Percentiles rank a stretch among this genome's conserved stretches.
Evolutionary conservation across 768 basidiomycete species (phyloP).

Genomic region (Lactarius indigo): DNA sequence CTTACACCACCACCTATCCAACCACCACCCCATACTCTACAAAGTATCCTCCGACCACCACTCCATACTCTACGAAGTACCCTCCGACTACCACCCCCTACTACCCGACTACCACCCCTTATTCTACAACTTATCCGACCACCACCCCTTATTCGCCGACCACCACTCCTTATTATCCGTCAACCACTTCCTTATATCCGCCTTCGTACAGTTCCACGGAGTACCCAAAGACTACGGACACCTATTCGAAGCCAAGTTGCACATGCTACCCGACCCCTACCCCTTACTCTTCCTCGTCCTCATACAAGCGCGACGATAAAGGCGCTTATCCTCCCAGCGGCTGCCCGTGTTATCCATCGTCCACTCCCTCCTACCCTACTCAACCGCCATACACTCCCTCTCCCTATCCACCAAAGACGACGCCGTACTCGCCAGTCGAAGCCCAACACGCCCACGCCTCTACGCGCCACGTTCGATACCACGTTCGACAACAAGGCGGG

Average conservation of each 20-base stretch:
- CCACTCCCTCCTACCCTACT: neutral
- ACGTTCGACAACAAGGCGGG: slow-evolving; percentile 44
- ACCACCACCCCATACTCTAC: neutral
- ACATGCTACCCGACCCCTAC: neutral
- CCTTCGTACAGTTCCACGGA: neutral
- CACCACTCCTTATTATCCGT: neutral
- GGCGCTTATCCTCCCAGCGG: neutral
- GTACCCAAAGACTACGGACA: neutral
- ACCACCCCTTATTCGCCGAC: neutral
- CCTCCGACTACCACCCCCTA: neutral
- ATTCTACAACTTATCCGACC: neutral
- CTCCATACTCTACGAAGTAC: neutral
- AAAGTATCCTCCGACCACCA: neutral
- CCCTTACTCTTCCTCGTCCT: neutral
- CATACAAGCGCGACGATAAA: neutral
- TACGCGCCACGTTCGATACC: slow-evolving; percentile 39
- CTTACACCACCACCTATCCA: neutral
- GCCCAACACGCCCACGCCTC: neutral
- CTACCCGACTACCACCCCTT: neutral
- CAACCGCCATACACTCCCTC: neutral
- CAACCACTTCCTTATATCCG: neutral
- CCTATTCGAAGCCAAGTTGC: neutral
- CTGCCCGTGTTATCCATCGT: neutral
- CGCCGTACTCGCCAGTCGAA: neutral
- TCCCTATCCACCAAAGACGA: neutral